These are phyloP conservation scores for Melanomma pulvis-pyrius DNA, from an alignment of 495 filamentous ascomycete genomes.

Conservation along the genomic window DNA sequence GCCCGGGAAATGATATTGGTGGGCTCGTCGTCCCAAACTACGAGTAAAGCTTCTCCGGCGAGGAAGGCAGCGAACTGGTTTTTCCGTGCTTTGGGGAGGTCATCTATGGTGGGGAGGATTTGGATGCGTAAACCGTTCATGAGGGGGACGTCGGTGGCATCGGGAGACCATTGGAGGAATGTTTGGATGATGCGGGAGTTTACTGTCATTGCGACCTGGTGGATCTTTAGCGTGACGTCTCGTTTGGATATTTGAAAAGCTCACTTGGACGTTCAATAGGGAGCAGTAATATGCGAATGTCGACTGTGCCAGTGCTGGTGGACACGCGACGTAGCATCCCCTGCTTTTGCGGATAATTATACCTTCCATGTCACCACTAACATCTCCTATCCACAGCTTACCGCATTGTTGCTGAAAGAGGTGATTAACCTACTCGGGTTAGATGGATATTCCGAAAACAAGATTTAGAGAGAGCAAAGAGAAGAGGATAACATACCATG, in stretches of 20 bases:
- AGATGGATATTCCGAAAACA: background rate
- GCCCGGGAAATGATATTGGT: constrained; percentile 55
- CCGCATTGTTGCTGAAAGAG: constrained; percentile 76
- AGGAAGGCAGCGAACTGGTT: constrained; percentile 71
- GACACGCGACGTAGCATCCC: constrained; percentile 70
- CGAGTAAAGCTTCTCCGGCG: constrained; percentile 55
- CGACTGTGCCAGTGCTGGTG: constrained; percentile 60
- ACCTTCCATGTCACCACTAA: constrained; percentile 67
- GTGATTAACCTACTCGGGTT: constrained; percentile 56
- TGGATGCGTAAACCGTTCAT: constrained; percentile 60
- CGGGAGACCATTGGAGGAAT: constrained; percentile 52
- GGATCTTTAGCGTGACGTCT: background rate
- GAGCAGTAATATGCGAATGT: constrained; percentile 63
- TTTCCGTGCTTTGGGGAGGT: constrained; percentile 60
- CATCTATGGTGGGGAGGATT: constrained; percentile 58
- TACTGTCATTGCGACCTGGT: constrained; percentile 60
- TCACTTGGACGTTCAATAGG: constrained; percentile 70
- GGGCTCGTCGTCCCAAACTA: constrained; percentile 71
- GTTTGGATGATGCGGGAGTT: constrained; percentile 59
- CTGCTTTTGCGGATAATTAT: constrained; percentile 68
- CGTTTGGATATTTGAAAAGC: background rate
- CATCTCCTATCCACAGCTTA: constrained; percentile 70
- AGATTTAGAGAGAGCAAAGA: background rate
- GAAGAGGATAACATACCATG: constrained; percentile 53
- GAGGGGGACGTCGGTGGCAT: constrained; percentile 57